These are phyloP conservation scores for Citrus maxima DNA, from an alignment of 345 rosid genomes.

Conservation along the genomic window DNA sequence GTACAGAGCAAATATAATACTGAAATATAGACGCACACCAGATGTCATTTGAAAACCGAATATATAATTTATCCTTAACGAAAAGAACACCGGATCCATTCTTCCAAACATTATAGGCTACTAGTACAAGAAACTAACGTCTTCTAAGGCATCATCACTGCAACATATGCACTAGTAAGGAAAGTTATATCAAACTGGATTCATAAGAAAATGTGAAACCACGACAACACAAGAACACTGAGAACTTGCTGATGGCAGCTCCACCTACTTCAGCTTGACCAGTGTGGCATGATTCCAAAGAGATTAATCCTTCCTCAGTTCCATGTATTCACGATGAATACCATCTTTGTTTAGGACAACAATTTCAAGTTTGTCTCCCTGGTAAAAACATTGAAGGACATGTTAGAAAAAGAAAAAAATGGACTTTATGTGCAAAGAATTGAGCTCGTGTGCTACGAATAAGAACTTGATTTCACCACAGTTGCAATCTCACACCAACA, in stretches of 20 bases:
- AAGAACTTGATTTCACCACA: background rate
- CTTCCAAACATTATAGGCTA: too few species aligned
- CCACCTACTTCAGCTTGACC: background rate
- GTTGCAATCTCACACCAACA: background rate
- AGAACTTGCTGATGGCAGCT: background rate
- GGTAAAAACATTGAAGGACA: conserved; percentile 5
- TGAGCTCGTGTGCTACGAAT: background rate
- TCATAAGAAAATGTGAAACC: background rate
- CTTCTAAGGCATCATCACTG: background rate
- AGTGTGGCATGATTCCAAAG: background rate
- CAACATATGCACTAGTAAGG: background rate
- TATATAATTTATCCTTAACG: background rate
- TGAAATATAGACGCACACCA: too few species aligned
- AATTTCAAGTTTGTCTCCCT: conserved; percentile 91
- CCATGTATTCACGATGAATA: conserved; percentile 66
- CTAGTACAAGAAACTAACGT: background rate
- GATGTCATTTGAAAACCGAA: background rate
- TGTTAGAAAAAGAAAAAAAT: background rate
- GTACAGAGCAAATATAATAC: background rate
- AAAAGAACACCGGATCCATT: background rate
- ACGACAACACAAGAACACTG: background rate
- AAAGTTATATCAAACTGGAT: background rate
- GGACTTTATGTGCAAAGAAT: background rate
- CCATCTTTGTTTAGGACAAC: conserved; percentile 75
- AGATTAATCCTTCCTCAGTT: conserved; percentile 72